Evolutionary conservation across 345 rosid species (phyloP).

Genomic region (Sonneratia alba): DNA sequence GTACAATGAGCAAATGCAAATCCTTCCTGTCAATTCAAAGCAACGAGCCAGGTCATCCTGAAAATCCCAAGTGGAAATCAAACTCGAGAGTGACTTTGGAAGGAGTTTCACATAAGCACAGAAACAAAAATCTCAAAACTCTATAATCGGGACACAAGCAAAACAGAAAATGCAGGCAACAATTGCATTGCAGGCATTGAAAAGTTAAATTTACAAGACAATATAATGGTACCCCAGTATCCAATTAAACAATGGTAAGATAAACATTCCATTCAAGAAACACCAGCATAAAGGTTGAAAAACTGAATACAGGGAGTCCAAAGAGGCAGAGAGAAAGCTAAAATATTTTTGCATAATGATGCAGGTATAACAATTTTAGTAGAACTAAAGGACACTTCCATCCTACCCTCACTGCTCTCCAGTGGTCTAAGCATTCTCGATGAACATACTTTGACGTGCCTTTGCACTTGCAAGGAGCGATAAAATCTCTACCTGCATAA

Average conservation of each 20-base stretch:
- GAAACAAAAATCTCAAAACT: not conserved
- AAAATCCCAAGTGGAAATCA: not conserved
- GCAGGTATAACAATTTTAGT: not conserved
- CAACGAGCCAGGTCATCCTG: not conserved
- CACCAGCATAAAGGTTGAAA: not conserved
- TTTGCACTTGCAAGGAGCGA: slow-evolving; percentile 98
- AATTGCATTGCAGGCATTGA: not conserved
- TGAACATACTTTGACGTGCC: slow-evolving; percentile 98
- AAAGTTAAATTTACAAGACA: not conserved
- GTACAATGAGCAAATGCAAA: slow-evolving; percentile 99
- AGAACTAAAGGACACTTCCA: not conserved
- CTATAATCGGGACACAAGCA: not conserved
- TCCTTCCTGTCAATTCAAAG: slow-evolving; percentile 61
- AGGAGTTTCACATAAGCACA: not conserved
- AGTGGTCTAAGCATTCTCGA: slow-evolving; percentile 94
- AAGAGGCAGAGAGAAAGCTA: not conserved
- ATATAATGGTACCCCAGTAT: not conserved
- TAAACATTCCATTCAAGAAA: not conserved
- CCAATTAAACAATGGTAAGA: not conserved
- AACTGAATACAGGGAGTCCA: not conserved
- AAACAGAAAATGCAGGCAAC: not conserved
- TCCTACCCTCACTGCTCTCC: slow-evolving; percentile 89
- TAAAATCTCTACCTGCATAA: slow-evolving; percentile 91
- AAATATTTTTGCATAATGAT: not conserved
- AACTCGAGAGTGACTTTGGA: not conserved